Base-by-base conservation (phyloP, 2,329 filamentous ascomycete species). In the Talaromyces atroroseus region DNA sequence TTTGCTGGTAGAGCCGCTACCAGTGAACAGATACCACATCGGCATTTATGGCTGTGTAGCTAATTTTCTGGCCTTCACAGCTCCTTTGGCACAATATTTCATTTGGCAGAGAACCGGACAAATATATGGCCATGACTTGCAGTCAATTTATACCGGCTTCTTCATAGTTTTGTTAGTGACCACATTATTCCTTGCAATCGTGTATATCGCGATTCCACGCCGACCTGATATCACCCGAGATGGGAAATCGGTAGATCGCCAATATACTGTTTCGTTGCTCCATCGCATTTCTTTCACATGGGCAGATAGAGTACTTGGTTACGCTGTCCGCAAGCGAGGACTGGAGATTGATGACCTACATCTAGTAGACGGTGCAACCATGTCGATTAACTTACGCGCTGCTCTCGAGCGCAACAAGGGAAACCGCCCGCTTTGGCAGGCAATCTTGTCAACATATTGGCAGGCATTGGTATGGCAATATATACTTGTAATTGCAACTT, bases 271-370 rank as follows among this genome's bases (percentile, higher is more conserved):
- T 8, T 83, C 85, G 1, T 81, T 83, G 2, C 75, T 86, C 51
- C 78, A 72, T 52, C 80, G 82, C 52, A 83, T 83, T 64, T 87
- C 81, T n/a, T 90, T 85, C 73, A 72, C 75, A 42, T 91, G 87
- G 87, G 77, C 80, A 3, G 67, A 66, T 1, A 65, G 72, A 3
- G 65, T 89, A 0, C 76, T 91, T 18, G 62, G 71, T 1, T 66
- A 79, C 16, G 84, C 85, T 2, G 70, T 72, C 2, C 76, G 78
- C 62, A 85, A 85, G 64, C 81, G 80, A 48, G 78, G 80, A 45
- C 76, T 90, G 2, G 80, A 88, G 49, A 68, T 84, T 44, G 72
- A 74, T 10, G 86, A 90, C 63, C 73, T 90, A 14, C 81, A 85
- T 0, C 74, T 79, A 20, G 78, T 86, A 6, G 77, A 84, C 62